phyloP scores from a whole-genome alignment of 768 basidiomycete genomes.

The Lactarius vividus region DNA sequence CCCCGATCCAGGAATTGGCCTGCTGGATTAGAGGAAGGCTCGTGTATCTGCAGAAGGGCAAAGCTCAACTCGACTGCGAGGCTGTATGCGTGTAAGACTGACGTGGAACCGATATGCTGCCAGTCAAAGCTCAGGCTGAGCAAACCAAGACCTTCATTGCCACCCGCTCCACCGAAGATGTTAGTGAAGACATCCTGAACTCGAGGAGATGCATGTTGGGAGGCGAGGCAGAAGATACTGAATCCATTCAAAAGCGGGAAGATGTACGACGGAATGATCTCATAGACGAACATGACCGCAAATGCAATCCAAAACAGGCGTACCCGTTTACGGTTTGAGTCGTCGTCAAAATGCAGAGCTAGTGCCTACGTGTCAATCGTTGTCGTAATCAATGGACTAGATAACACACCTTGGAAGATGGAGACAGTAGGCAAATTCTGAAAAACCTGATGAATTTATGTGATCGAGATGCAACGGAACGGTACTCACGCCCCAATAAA shows the following conservation, averaged over 20 bases:
- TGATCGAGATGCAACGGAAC: background rate
- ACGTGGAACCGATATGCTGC: conserved; percentile 56
- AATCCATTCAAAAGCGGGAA: conserved; percentile 64
- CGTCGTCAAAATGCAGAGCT: conserved; percentile 51
- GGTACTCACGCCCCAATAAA: conserved; percentile 52
- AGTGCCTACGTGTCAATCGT: conserved; percentile 33
- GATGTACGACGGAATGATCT: conserved; percentile 54
- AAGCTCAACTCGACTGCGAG: background rate
- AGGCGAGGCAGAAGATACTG: conserved; percentile 59
- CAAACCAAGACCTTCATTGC: conserved; percentile 66
- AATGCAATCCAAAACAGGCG: conserved; percentile 54
- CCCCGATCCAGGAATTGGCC: conserved; percentile 59
- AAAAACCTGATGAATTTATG: background rate
- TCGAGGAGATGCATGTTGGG: conserved; percentile 44
- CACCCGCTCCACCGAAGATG: conserved; percentile 63
- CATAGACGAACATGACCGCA: conserved; percentile 51
- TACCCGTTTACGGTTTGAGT: conserved; percentile 46
- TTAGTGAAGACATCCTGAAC: conserved; percentile 54
- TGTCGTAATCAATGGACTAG: background rate
- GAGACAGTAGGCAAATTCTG: conserved; percentile 60
- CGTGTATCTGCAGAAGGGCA: conserved; percentile 37
- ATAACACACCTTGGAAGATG: conserved; percentile 50
- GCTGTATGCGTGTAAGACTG: conserved; percentile 6
- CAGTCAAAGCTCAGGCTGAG: conserved; percentile 64
- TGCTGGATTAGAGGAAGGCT: conserved; percentile 55